A percentile compares a stretch with the other conserved stretches of the same genome.
These are phyloP conservation scores for Annulohypoxylon nitens DNA, from an alignment of 495 filamentous ascomycete genomes.

Conservation along the genomic window DNA sequence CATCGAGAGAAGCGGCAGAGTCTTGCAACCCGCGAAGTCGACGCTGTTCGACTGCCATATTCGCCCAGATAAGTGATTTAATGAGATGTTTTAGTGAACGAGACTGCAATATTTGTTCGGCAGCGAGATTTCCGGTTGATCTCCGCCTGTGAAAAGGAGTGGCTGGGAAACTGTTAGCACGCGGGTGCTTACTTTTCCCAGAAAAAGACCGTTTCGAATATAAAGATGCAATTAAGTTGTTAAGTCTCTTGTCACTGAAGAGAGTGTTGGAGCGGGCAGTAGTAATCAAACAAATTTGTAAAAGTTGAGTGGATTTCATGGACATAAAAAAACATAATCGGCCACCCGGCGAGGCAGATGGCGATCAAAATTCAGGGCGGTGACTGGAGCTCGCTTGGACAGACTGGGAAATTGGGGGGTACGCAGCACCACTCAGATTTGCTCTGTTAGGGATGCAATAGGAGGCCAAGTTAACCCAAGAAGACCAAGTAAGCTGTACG, in stretches of 20 bases:
- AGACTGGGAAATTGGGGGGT: conserved; percentile 49
- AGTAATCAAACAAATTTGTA: conserved; percentile 50
- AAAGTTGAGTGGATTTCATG: conserved; percentile 50
- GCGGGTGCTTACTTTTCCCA: conserved; percentile 40
- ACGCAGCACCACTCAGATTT: conserved; percentile 44
- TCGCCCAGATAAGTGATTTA: conserved; percentile 33
- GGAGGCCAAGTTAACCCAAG: conserved; percentile 28
- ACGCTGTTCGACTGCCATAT: conserved; percentile 48
- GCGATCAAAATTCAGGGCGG: conserved; percentile 50
- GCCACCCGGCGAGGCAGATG: conserved; percentile 44
- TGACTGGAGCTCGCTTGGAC: conserved; percentile 46
- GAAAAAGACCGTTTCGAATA: conserved; percentile 47
- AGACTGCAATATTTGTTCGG: conserved; percentile 32
- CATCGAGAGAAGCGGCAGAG: conserved; percentile 51
- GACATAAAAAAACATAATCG: conserved; percentile 48
- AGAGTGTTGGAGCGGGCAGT: conserved; percentile 44
- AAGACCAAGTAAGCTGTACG: conserved; percentile 16
- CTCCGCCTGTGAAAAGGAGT: conserved; percentile 47
- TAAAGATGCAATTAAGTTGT: conserved; percentile 40
- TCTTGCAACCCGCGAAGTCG: conserved; percentile 37
- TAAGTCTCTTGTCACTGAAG: conserved; percentile 44
- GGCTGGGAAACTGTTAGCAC: conserved; percentile 42
- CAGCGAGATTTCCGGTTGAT: conserved; percentile 26
- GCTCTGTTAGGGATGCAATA: conserved; percentile 40
- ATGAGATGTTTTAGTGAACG: conserved; percentile 39